These are phyloP conservation scores for Salix arbutifolia DNA, from an alignment of 345 rosid species.

Conservation along the genomic window DNA sequence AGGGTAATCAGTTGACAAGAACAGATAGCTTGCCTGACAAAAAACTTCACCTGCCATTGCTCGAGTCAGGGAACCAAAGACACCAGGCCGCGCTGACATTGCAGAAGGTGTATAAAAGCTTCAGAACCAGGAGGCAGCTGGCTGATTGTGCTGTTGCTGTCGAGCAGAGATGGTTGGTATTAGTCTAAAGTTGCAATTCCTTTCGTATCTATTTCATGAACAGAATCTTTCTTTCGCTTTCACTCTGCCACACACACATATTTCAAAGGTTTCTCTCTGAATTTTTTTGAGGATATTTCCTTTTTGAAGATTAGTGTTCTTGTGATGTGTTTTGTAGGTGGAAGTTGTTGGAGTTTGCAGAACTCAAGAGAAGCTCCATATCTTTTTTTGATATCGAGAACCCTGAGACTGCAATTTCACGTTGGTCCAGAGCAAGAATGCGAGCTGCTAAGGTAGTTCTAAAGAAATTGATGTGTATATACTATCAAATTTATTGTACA, in stretches of 20 bases:
- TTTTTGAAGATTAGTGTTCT: neutral
- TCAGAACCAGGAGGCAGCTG: conserved; percentile 79
- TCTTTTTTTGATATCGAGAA: conserved; percentile 82
- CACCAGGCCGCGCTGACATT: conserved; percentile 67
- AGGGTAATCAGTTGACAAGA: conserved; percentile 13
- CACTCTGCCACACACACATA: neutral
- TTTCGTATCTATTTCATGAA: neutral
- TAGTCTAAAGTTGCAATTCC: neutral
- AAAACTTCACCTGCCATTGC: neutral
- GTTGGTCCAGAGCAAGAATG: conserved; percentile 90
- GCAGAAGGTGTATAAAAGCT: conserved; percentile 91
- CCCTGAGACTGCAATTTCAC: conserved; percentile 74
- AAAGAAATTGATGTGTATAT: neutral
- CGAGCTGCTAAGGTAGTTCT: conserved; percentile 74
- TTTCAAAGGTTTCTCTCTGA: neutral
- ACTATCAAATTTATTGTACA: neutral
- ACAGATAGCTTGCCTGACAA: conserved; percentile 14
- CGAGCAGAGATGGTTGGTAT: conserved; percentile 85
- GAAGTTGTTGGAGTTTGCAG: conserved; percentile 88
- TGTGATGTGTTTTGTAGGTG: conserved; percentile 47
- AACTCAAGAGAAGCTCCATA: conserved; percentile 82
- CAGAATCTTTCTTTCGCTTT: neutral
- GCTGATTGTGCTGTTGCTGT: conserved; percentile 92
- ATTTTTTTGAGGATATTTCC: neutral
- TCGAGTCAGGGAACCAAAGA: conserved; percentile 19